Percentiles rank a stretch among this genome's conserved stretches.
Evolutionary conservation across 257 asterid species (phyloP).

Genomic region (Ligustrum vulgare): DNA sequence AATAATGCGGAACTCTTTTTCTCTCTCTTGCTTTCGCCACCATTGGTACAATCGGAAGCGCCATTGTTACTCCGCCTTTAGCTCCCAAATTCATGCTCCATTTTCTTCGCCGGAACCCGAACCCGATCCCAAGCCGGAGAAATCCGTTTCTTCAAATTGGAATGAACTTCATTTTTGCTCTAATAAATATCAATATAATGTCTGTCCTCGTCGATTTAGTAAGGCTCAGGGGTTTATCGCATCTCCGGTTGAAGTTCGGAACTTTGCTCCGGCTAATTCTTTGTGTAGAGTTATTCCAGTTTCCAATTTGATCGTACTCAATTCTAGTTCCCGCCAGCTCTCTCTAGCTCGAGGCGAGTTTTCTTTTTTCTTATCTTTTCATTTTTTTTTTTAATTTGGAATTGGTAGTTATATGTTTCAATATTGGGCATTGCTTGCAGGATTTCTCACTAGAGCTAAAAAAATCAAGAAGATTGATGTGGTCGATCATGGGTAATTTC

Average conservation of each 20-base stretch:
- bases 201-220: constrained; percentile 13
- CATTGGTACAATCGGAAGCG: constrained; percentile 25
- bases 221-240: constrained; percentile 30
- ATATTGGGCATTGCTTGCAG: constrained; percentile 40
- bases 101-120: constrained; percentile 20
- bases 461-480: constrained; percentile 47
- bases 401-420: constrained; percentile 7
- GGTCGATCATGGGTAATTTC: constrained; percentile 79
- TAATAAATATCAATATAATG: constrained; percentile 2
- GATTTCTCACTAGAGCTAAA: constrained; percentile 73
- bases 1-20: constrained; percentile 53
- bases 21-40: constrained; percentile 59
- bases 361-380: no score
- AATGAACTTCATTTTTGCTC: constrained; percentile 14
- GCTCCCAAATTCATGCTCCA: constrained; percentile 34
- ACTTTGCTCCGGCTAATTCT: constrained; percentile 25
- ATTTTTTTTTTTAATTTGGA: neutral
- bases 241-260: constrained; percentile 23
- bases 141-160: constrained; percentile 21
- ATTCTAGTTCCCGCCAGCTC: constrained; percentile 34
- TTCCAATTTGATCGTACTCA: constrained; percentile 27
- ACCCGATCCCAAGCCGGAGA: constrained; percentile 32
- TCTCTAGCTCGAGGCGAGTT: constrained; percentile 53
- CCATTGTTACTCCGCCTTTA: constrained; percentile 27
- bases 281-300: constrained; percentile 25